These are phyloP conservation scores for Thalassiosira ordinaria DNA, from an alignment of 352 stramenopile genomes.

Conservation along the genomic window DNA sequence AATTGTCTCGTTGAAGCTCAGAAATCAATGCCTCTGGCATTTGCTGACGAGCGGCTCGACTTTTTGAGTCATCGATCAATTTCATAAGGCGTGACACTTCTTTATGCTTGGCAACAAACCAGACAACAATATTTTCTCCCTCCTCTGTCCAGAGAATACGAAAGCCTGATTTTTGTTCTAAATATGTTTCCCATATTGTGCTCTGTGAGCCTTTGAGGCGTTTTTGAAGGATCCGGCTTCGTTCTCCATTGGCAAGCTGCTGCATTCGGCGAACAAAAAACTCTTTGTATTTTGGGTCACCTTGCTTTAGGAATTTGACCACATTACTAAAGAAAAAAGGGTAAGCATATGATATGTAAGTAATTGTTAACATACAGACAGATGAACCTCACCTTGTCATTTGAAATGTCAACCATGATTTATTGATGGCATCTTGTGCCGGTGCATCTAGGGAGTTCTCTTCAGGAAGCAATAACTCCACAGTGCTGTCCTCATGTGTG, in stretches of 20 bases:
- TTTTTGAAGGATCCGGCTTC: conserved; percentile 53
- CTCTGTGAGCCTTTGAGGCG: conserved; percentile 37
- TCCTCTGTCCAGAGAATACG: conserved; percentile 60
- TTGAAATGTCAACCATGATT: not conserved
- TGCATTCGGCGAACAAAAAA: conserved; percentile 62
- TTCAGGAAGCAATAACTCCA: not conserved
- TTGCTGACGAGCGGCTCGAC: conserved; percentile 48
- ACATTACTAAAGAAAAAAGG: too few species aligned
- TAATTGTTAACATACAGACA: too few species aligned
- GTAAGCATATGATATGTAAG: too few species aligned
- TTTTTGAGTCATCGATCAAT: conserved; percentile 72
- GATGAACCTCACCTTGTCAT: not conserved
- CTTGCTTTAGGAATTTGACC: conserved; percentile 61
- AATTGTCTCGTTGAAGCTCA: conserved; percentile 13
- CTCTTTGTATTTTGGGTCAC: conserved; percentile 53
- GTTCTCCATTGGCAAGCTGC: conserved; percentile 59
- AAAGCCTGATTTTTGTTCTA: conserved; percentile 61
- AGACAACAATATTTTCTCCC: conserved; percentile 6
- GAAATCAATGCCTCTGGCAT: conserved; percentile 28
- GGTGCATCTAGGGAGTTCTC: not conserved
- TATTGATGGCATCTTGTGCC: not conserved
- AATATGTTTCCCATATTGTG: conserved; percentile 59
- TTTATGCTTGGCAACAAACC: conserved; percentile 58
- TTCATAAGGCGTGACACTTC: conserved; percentile 59
- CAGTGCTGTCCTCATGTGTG: too few species aligned